A percentile compares a stretch with the other conserved stretches of the same genome.
Evolutionary conservation across 257 asterid species (phyloP).

Genomic region (Forsythia suspensa): DNA sequence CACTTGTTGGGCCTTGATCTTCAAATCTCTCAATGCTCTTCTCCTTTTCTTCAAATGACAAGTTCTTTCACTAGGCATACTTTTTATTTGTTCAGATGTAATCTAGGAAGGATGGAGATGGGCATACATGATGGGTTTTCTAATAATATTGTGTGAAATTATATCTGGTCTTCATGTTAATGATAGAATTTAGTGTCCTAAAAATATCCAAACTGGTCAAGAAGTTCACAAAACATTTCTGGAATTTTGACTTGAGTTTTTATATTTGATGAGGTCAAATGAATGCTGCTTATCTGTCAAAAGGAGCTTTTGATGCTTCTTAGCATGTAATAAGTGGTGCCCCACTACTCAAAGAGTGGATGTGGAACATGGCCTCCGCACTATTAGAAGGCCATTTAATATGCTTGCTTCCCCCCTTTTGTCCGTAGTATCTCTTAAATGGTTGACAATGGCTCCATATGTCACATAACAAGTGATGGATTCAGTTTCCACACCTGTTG

Average conservation of each 20-base stretch:
- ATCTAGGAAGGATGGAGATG: not conserved
- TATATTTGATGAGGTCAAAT: not conserved
- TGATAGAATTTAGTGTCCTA: not conserved
- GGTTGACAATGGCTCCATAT: not conserved
- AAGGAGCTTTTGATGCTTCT: not conserved
- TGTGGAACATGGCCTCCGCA: too few species aligned
- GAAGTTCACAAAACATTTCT: not conserved
- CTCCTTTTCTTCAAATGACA: not conserved
- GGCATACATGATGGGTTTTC: not conserved
- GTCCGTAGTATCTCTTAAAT: not conserved
- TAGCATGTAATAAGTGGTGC: not conserved
- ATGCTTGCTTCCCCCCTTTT: not conserved
- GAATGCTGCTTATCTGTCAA: not conserved
- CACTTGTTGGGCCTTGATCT: not conserved
- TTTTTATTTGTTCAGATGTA: not conserved
- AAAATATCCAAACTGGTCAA: not conserved
- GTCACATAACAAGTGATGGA: not conserved
- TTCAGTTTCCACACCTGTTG: not conserved
- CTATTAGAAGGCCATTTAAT: too few species aligned
- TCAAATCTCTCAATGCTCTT: not conserved
- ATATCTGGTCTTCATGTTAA: not conserved
- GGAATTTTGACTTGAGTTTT: not conserved
- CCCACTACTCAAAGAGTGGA: not conserved
- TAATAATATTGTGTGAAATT: too few species aligned
- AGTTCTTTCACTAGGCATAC: not conserved